Evolutionary conservation across 768 basidiomycete species (phyloP), one percentile per base, ranked within the genome.

Genomic region (Rhizopogon salebrosus): DNA sequence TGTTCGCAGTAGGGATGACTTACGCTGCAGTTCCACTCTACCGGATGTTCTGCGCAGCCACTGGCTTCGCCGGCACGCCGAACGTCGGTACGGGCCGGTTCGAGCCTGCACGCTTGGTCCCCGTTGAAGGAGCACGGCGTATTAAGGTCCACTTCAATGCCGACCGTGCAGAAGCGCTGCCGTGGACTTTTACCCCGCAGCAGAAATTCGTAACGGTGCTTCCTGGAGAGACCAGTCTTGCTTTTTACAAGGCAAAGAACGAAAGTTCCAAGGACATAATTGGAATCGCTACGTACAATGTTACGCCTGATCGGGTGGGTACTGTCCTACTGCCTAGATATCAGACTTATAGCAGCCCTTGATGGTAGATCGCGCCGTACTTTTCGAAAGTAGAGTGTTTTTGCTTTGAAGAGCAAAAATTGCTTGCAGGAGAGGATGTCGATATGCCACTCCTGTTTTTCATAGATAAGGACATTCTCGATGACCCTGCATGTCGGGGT

Each of bases 381-480:
- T 99, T 99, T 65, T 93, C 95, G 48, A 99, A 99, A 73, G 93
- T 99, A 11, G 97, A 99, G 69, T 99, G 97, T 60, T 99, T 99
- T 75, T 99, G 97, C 70, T 99, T 99, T 60, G 97, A 99, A 68
- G 97, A 99, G 66, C 97, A 99, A 70, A 89, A 86, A 61, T 81
- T 99, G 9, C 75, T 97, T 23, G 94, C 95, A 0, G 87, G 88
- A 26, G 97, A 99, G 72, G 94, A 98, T 70, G 89, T 99, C 31
- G 97, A 99, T 70, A 92, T 99, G 81, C 97, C 97, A 3, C 78
- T 99, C 18, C 80, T 99, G 52, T 99, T 99, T 75, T 99, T 99
- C 76, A 95, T 99, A 60, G 97, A 99, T 75, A 90, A 92, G 58
- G 97, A 98, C 65, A 85, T 97, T 51, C 75, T 95, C 35, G 95